Percentiles rank a stretch among this genome's conserved stretches.
Conservation (phyloP, 805 yeast species). For the Pichia gijzeniarum region DNA sequence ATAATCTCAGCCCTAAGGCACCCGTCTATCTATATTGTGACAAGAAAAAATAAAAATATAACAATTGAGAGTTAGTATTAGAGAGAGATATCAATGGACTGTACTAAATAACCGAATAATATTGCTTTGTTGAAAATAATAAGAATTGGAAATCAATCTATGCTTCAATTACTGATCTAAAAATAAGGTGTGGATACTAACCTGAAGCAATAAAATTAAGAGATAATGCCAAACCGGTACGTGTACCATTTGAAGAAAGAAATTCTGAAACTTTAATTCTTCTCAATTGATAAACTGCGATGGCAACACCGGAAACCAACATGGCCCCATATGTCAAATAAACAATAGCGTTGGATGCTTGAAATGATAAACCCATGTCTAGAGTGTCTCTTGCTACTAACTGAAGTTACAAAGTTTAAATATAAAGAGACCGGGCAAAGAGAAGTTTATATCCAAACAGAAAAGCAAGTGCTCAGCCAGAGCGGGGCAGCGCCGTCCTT, state of each 20-base stretch:
- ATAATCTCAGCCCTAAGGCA: slow-evolving; percentile 57
- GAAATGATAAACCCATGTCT: slow-evolving; percentile 32
- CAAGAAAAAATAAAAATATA: neutral
- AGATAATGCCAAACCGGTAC: slow-evolving; percentile 72
- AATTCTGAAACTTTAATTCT: slow-evolving; percentile 41
- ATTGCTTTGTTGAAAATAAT: slow-evolving; percentile 6
- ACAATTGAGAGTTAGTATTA: too few species aligned
- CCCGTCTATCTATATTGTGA: slow-evolving; percentile 40
- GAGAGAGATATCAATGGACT: neutral
- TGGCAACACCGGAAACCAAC: slow-evolving; percentile 45
- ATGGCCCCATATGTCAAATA: slow-evolving; percentile 53
- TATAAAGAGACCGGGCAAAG: neutral
- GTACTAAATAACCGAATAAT: neutral
- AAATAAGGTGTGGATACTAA: slow-evolving; percentile 36
- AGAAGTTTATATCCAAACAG: neutral
- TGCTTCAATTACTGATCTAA: neutral
- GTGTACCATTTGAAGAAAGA: slow-evolving; percentile 74
- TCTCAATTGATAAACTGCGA: slow-evolving; percentile 52
- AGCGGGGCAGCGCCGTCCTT: too few species aligned
- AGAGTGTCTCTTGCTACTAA: neutral
- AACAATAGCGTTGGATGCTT: slow-evolving; percentile 54
- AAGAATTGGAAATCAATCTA: neutral
- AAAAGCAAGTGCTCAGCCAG: too few species aligned
- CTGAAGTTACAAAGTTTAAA: too few species aligned
- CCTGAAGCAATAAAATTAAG: slow-evolving; percentile 89